Conservation (phyloP, 441 rosid genomes). For the Arabidopsis hybrid region DNA sequence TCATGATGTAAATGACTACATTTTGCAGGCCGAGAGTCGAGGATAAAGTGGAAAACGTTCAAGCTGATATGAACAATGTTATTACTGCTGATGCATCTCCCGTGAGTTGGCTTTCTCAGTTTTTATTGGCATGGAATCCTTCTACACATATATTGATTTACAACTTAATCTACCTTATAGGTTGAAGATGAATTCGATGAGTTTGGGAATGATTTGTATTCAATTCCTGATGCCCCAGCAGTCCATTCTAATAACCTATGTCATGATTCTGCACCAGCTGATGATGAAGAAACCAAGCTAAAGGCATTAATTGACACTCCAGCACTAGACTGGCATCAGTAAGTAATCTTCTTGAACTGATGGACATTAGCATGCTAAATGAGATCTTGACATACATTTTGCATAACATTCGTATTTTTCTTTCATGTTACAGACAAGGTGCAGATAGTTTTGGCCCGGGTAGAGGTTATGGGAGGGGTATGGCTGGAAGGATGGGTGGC, state of each 20-base stretch:
- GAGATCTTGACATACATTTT: conserved; percentile 7
- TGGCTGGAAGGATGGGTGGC: conserved; percentile 84
- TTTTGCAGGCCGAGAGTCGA: conserved; percentile 75
- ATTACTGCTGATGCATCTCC: conserved; percentile 62
- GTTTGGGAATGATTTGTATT: conserved; percentile 94
- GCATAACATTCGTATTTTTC: conserved; percentile 7
- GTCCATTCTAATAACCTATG: conserved; percentile 48
- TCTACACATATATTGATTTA: conserved; percentile 11
- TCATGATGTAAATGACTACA: conserved; percentile 30
- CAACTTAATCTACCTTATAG: conserved; percentile 48
- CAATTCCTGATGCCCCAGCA: conserved; percentile 74
- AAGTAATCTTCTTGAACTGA: conserved; percentile 45
- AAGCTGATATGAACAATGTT: conserved; percentile 54
- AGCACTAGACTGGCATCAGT: conserved; percentile 98
- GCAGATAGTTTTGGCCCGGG: conserved; percentile 74
- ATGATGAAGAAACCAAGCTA: conserved; percentile 90
- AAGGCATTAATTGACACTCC: conserved; percentile 95
- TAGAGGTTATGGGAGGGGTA: conserved; percentile 90
- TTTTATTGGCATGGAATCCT: conserved; percentile 8
- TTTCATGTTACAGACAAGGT: conserved; percentile 67
- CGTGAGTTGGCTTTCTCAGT: conserved; percentile 43
- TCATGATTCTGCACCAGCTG: conserved; percentile 69
- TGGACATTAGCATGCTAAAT: conserved; percentile 11
- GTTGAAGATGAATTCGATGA: conserved; percentile 96
- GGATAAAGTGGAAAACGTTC: conserved; percentile 53